Conservation (phyloP, 177 flowering plant genomes). For the Vitis hybrid region DNA sequence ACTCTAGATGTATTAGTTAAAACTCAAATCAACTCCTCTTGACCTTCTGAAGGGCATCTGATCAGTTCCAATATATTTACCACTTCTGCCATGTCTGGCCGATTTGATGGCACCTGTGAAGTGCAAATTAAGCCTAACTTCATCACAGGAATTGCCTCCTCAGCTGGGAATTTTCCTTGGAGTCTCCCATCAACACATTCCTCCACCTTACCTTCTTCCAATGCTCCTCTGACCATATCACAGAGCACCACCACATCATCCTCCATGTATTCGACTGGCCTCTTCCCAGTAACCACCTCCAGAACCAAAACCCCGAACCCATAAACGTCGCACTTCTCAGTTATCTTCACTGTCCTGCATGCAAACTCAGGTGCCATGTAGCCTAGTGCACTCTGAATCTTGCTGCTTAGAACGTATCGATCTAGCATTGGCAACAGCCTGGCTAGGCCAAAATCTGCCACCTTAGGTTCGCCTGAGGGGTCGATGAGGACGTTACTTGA, state of each 20-base stretch:
- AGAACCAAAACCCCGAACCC: conserved; percentile 84
- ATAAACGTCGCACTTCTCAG: conserved; percentile 91
- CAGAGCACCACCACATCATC: conserved; percentile 89
- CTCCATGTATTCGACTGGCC: conserved; percentile 96
- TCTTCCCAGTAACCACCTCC: conserved; percentile 84
- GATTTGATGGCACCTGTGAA: conserved; percentile 90
- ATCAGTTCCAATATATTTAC: conserved; percentile 86
- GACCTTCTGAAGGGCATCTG: conserved; percentile 75
- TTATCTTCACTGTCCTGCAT: conserved; percentile 80
- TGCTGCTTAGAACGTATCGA: conserved; percentile 83
- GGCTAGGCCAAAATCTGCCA: conserved; percentile 87
- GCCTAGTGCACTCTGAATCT: conserved; percentile 95
- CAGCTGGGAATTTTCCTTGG: conserved; percentile 61
- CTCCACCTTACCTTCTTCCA: conserved; percentile 82
- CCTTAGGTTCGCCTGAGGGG: conserved; percentile 64
- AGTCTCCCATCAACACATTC: conserved; percentile 74
- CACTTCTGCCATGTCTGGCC: conserved; percentile 95
- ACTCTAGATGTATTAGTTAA: conserved; percentile 4
- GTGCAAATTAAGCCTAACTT: conserved; percentile 90
- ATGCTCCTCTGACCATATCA: conserved; percentile 83
- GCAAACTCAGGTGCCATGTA: conserved; percentile 99
- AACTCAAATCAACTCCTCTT: conserved; percentile 50
- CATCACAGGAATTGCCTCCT: conserved; percentile 81
- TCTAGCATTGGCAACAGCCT: conserved; percentile 81
- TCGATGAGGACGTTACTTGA: conserved; percentile 79